Base-by-base conservation (phyloP, 2,329 filamentous ascomycete genomes). In the Torrubiellomyces zombiae region DNA sequence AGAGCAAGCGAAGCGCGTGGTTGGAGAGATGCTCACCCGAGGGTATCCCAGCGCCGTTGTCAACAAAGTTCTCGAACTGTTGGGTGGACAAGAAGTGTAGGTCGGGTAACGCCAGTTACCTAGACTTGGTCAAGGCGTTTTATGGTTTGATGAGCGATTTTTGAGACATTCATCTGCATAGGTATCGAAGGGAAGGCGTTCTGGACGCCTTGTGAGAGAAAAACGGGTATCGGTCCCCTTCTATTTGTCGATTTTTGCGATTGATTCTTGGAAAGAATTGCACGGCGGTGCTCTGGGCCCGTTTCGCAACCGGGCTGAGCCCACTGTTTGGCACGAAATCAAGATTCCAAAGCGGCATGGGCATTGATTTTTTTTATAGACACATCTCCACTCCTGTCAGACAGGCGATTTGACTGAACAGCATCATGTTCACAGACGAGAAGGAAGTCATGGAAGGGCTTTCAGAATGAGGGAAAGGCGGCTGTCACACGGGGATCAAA, bases 1-100 rank as follows among this genome's bases (percentile, higher is more conserved):
- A 17, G 65, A 73, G 24, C 63, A 67, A 29, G 89, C 89, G 19
- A 73, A 82, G 54, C 54, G 45, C 8, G 76, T 93, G 9, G 85
- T 93, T 14, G 67, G 76, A 28, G 89, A 98, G 61, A 94, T 94
- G 67, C 62, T 94, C 18, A 74, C 72, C 23, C 70, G 89, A 29
- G 85, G 85, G 19, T 98, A 95, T 45, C 89, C 89, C 23, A 70
- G 71, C 33, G 86, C 89, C 5, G 89, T 98, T 9, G 78, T 85
- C 21, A 80, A 78, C 55, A 95, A 94, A 64, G 85, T 95, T 32
- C 63, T 89, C 20, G 89, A 94, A 53, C 67, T 98, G 27, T 72
- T 98, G 19, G 75, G 75, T 21, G 67, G 66, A 15, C 58, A 60
- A 29, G 55, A 57, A 28, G 45, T 43, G 21, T 19, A 37, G 14